phyloP scores from a whole-genome alignment of 306 rosid genomes.

The Erythrophleum fordii region DNA sequence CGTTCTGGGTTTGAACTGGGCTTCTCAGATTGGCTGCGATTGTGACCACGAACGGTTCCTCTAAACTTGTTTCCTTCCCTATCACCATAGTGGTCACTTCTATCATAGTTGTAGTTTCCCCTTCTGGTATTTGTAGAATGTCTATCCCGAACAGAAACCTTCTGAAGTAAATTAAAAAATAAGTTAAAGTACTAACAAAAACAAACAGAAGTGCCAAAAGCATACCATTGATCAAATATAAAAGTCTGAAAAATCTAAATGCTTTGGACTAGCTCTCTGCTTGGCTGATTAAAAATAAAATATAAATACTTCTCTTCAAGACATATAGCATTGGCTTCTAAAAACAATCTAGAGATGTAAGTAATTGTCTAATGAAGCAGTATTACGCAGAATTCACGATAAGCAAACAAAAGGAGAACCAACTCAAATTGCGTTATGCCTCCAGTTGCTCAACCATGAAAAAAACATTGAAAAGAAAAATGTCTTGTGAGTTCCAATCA shows the following conservation, averaged over 20 bases:
- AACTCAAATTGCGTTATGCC: background rate
- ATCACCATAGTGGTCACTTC: conserved; percentile 71
- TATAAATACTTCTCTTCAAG: background rate
- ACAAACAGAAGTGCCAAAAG: background rate
- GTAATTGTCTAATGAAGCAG: background rate
- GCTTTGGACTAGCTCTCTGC: background rate
- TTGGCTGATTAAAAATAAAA: background rate
- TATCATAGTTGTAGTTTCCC: conserved; percentile 67
- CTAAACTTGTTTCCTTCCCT: conserved; percentile 78
- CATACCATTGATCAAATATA: background rate
- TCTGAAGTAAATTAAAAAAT: conserved; percentile 47
- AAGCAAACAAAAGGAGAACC: background rate
- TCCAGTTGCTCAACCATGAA: background rate
- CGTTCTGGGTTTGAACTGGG: conserved; percentile 60
- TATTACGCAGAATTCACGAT: background rate
- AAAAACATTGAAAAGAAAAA: background rate
- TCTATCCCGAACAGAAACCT: conserved; percentile 66
- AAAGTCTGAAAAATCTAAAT: background rate
- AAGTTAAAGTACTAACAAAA: conserved; percentile 13
- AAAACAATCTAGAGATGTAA: background rate
- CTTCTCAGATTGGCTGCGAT: conserved; percentile 64
- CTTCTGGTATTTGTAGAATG: conserved; percentile 65
- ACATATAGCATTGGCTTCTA: background rate
- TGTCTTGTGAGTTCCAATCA: background rate
- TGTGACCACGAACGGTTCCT: conserved; percentile 58